phyloP scores from a whole-genome alignment of 2,329 filamentous ascomycete species.

The Mycogone perniciosa region DNA sequence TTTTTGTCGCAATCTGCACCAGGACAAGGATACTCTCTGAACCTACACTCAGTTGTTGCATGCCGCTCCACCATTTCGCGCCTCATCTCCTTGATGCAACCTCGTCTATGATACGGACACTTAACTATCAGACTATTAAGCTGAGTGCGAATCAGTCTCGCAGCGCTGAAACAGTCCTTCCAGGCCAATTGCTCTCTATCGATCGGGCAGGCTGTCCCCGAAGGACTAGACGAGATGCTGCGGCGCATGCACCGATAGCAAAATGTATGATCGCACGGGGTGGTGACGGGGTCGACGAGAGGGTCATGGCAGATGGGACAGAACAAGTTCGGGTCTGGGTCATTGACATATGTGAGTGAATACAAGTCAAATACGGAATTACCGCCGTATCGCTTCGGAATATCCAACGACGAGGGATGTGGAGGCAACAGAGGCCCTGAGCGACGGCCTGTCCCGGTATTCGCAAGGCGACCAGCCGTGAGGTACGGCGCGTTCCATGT shows the following conservation, averaged over 20 bases:
- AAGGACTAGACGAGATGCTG: constrained; percentile 34
- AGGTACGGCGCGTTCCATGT: constrained; percentile 13
- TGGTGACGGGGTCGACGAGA: constrained; percentile 54
- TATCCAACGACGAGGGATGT: constrained; percentile 33
- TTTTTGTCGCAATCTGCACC: constrained; percentile 45
- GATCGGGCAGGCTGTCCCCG: constrained; percentile 47
- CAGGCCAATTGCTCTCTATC: constrained; percentile 43
- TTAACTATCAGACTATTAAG: constrained; percentile 53
- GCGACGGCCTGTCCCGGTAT: constrained; percentile 22
- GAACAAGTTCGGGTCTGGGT: constrained; percentile 42
- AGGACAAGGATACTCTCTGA: constrained; percentile 50
- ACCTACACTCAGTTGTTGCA: constrained; percentile 50
- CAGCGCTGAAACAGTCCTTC: constrained; percentile 36
- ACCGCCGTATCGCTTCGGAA: constrained; percentile 33
- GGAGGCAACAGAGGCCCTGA: constrained; percentile 30
- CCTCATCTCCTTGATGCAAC: constrained; percentile 45
- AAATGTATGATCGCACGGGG: constrained; percentile 59
- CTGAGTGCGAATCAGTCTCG: constrained; percentile 50
- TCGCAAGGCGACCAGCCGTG: constrained; percentile 17
- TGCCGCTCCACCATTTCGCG: constrained; percentile 52
- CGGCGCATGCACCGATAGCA: constrained; percentile 51
- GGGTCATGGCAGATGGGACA: constrained; percentile 55
- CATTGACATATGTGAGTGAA: constrained; percentile 37
- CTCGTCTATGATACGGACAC: constrained; percentile 47
- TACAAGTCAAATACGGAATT: constrained; percentile 39